Evolutionary conservation across 345 rosid genomes (phyloP).

Genomic region (Acer campestre): DNA sequence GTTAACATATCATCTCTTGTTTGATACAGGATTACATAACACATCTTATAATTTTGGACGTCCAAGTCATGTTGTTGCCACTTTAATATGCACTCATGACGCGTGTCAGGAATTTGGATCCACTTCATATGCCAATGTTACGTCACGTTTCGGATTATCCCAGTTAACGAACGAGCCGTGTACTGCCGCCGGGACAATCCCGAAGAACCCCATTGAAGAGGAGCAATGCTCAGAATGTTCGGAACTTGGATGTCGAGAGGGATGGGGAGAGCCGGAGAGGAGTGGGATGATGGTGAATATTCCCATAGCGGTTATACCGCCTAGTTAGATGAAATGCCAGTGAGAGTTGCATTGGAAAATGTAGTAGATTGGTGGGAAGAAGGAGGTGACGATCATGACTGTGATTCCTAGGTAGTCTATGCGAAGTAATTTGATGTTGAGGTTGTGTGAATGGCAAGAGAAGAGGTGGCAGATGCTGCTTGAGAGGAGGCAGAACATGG

Average conservation of each 20-base stretch:
- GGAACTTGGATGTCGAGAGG: slow-evolving; percentile 56
- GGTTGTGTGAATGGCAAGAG: slow-evolving; percentile 69
- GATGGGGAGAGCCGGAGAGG: slow-evolving; percentile 72
- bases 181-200: slow-evolving; percentile 58
- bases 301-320: slow-evolving; percentile 76
- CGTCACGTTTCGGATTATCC: slow-evolving; percentile 63
- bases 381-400: slow-evolving; percentile 89
- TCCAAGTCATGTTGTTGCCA: too few relatives aligned
- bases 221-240: slow-evolving; percentile 64
- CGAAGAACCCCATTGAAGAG: slow-evolving; percentile 77
- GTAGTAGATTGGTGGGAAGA: slow-evolving; percentile 86
- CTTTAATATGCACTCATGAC: too few relatives aligned
- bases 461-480: slow-evolving; percentile 89
- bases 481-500: slow-evolving; percentile 82
- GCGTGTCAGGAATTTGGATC: too few relatives aligned
- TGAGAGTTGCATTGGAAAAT: slow-evolving; percentile 76
- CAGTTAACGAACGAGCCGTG: slow-evolving; percentile 71
- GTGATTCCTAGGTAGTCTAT: slow-evolving; percentile 77
- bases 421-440: slow-evolving; percentile 57
- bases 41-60: too few relatives aligned
- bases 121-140: slow-evolving; percentile 58
- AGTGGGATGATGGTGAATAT: slow-evolving; percentile 68
- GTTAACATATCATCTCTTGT: too few relatives aligned
- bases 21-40: too few relatives aligned
- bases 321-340: slow-evolving; percentile 78